These are phyloP conservation scores for Alternaria triticimaculans DNA, from an alignment of 2,329 filamentous ascomycete genomes.

Conservation along the genomic window DNA sequence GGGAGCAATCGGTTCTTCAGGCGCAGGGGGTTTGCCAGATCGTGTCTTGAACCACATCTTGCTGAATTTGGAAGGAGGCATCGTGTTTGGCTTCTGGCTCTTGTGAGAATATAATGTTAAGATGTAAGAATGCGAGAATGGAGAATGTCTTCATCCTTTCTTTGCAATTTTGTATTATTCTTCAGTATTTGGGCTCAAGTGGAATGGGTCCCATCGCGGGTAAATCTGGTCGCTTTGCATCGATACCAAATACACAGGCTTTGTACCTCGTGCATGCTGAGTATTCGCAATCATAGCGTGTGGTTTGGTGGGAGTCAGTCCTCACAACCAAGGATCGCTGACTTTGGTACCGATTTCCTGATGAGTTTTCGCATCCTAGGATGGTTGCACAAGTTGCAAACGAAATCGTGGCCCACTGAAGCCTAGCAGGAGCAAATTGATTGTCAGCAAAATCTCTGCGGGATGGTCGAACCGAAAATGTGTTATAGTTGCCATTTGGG, in stretches of 20 bases:
- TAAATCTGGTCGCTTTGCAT: background rate
- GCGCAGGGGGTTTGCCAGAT: background rate
- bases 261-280: background rate
- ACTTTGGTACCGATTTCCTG: background rate
- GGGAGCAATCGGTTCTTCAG: background rate
- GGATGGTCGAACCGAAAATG: background rate
- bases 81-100: background rate
- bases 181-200: background rate
- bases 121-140: background rate
- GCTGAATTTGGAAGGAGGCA: background rate
- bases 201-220: background rate
- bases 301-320: background rate
- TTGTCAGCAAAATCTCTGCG: background rate
- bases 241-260: background rate
- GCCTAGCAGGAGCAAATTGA: background rate
- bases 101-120: background rate
- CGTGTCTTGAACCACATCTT: background rate
- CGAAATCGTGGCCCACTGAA: background rate
- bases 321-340: background rate
- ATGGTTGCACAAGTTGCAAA: background rate
- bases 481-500: background rate
- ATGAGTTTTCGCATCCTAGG: too few relatives aligned
- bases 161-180: background rate
- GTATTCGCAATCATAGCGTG: background rate
- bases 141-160: background rate